Evolutionary conservation across 2,329 filamentous ascomycete species (phyloP), one percentile per base, ranked within the genome.

Genomic region (Zymoseptoria tritici): DNA sequence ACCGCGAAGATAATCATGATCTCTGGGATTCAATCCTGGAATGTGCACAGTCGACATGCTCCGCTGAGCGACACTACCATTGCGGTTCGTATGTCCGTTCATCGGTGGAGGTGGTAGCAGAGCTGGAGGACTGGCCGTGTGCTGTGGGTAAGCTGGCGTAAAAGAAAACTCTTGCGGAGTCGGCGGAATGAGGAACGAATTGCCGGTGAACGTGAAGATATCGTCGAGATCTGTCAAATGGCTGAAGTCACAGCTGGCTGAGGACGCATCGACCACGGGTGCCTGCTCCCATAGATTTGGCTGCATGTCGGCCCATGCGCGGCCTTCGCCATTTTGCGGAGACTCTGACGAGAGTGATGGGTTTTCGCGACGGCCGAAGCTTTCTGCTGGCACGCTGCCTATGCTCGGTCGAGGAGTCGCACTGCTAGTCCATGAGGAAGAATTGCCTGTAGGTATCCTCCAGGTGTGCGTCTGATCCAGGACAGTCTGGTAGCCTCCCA

Each of bases 391-490:
- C n/a, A 11, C 52, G 22, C 52, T 53, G 22, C 20, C 52, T 19
- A 29, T 19, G 52, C 52, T 53, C 9, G 52, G 52, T 31, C 52
- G 22, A 9, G 55, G 46, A 57, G 21, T 53, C 8, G 54, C 16
- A 26, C 29, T 57, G 59, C 54, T 58, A 7, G 59, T 31, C 60
- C 60, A 63, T 2, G 56, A 57, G 6, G 61, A 56, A 21, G 62
- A 24, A 19, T 13, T 52, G 52, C 11, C 61, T 4, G 61, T 61
- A 11, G 62, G 59, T 16, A 65, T 58, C 55, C 60, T 57, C 63
- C 63, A 53, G 22, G 62, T 66, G 31, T 64, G 62, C 24, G 64
- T 61, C 46, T 63, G 64, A 53, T 62, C 62, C n/a, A 66, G 54
- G 8, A 63, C 60, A 46, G 55, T 55, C 19, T 60, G 62, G 52